Evolutionary conservation across 257 asterid species (phyloP), one percentile per base, ranked within the genome.

Genomic region (Solanum habrochaites): DNA sequence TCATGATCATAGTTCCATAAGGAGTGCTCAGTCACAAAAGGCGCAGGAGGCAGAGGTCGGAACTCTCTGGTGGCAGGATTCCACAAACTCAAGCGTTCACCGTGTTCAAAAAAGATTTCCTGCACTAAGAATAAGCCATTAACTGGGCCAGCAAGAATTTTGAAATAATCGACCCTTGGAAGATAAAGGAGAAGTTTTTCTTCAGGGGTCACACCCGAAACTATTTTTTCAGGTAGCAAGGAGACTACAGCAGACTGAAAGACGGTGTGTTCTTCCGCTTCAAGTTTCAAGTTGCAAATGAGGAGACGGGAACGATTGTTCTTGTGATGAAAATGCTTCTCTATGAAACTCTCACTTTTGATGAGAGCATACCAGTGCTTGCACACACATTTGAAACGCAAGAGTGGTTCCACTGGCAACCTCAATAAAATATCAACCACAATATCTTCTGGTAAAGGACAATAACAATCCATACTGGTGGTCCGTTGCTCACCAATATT

Each of bases 301-400:
- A 92, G 91, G 27, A 92, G 71, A 56, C 75, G 71, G 85, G 86
- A 90, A 21, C 11, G 70, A 82, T 90, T 89, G 89, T 85, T 86
- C 83, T 82, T 87, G 52, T 84, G 89, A 86, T 3, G 43, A 42
- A 85, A 90, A 82, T 92, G 94, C 2, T 60, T 88, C 37, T 88
- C 67, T 42, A 87, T 47, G 62, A 91, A 90, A 71, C 87, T 69
- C 4, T 85, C 47, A 74, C 87, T 91, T 62, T 39, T 87, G 69
- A 92, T 91, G 86, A 92, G 90, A 83, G 85, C 7, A 18, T 73
- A 89, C 94, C 92, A 92, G 11, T 32, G 86, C 75, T 89, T 91
- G 92, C 90, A 90, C 73, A 91, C 91, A 18, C 89, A 89, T 69
- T 92, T 92, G 78, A 73, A 91, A 83, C n/a, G 88, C 82, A 75